Evolutionary conservation across 2,329 filamentous ascomycete species (phyloP).

Genomic region (Pseudogymnoascus sp.): DNA sequence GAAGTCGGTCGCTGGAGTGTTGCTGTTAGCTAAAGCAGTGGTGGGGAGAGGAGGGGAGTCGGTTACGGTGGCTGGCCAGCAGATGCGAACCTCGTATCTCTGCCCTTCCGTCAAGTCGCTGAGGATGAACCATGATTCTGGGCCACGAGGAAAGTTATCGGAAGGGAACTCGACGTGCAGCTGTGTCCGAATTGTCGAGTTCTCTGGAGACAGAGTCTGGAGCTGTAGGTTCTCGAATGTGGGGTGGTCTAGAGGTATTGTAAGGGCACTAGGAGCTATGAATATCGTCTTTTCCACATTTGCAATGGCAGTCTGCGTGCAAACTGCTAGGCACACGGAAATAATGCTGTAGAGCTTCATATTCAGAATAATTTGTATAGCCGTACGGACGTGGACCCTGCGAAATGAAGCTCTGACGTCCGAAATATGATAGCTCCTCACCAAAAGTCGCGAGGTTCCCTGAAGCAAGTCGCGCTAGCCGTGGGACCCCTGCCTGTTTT

Average conservation of each 20-base stretch:
- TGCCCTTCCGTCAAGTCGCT: conserved; percentile 60
- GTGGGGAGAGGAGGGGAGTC: neutral
- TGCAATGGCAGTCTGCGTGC: conserved; percentile 37
- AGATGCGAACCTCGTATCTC: conserved; percentile 85
- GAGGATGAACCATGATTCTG: conserved; percentile 72
- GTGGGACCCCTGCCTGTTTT: conserved; percentile 7
- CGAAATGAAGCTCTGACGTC: conserved; percentile 6
- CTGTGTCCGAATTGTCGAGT: conserved; percentile 51
- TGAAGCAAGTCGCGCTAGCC: conserved; percentile 5
- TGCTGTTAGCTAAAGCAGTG: conserved; percentile 11
- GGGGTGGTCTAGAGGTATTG: conserved; percentile 48
- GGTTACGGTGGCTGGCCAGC: conserved; percentile 78
- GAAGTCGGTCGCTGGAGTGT: conserved; percentile 69
- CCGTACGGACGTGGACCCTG: neutral
- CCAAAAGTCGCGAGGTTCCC: conserved; percentile 1
- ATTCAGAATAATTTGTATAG: neutral
- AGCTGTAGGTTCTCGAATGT: conserved; percentile 56
- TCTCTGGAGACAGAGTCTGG: conserved; percentile 52
- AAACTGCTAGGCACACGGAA: conserved; percentile 18
- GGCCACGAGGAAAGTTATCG: conserved; percentile 43
- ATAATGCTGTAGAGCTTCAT: conserved; percentile 16
- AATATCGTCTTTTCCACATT: conserved; percentile 94
- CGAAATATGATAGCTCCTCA: neutral
- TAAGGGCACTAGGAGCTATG: conserved; percentile 55
- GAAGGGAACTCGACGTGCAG: conserved; percentile 63